Percentiles rank a stretch among this genome's conserved stretches.
These are phyloP conservation scores for Pseudogymnoascus sp. DNA, from an alignment of 2,329 filamentous ascomycete genomes.

Conservation along the genomic window DNA sequence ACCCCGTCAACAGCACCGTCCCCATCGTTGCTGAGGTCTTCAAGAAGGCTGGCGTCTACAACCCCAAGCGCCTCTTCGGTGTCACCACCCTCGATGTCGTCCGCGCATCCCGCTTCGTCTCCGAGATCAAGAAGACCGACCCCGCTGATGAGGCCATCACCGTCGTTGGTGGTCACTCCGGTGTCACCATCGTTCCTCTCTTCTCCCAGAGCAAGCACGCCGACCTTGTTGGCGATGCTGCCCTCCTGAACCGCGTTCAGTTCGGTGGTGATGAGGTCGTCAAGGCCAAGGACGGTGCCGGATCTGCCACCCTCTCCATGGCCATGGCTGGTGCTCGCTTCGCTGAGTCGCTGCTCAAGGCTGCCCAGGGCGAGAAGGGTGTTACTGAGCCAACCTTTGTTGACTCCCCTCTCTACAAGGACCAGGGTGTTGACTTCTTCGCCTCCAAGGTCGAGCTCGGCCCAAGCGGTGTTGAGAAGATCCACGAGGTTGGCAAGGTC, in stretches of 20 bases:
- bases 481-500: constrained; percentile 77
- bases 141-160: constrained; percentile 89
- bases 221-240: constrained; percentile 68
- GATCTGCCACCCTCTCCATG: constrained; percentile 97
- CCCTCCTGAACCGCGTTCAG: constrained; percentile 80
- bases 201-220: constrained; percentile 89
- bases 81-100: constrained; percentile 99
- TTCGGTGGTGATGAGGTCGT: constrained; percentile 99
- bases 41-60: constrained; percentile 93
- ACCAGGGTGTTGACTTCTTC: constrained; percentile 97
- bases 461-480: constrained; percentile 91
- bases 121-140: constrained; percentile 83
- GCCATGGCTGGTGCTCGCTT: constrained; percentile 80
- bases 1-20: constrained; percentile 99
- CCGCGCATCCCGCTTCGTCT: constrained; percentile 95
- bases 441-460: constrained; percentile 91
- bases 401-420: constrained; percentile 95
- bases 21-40: constrained; percentile 95
- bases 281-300: constrained; percentile 96
- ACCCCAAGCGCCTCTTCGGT: constrained; percentile 98
- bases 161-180: constrained; percentile 94
- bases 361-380: constrained; percentile 86
- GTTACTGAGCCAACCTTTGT: constrained; percentile 95
- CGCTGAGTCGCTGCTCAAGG: constrained; percentile 89
- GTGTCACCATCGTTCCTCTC: constrained; percentile 95